A percentile compares a stretch with the other conserved stretches of the same genome.
phyloP scores from a whole-genome alignment of 2,329 filamentous ascomycete genomes.

The Verticillium nonalfalfae region DNA sequence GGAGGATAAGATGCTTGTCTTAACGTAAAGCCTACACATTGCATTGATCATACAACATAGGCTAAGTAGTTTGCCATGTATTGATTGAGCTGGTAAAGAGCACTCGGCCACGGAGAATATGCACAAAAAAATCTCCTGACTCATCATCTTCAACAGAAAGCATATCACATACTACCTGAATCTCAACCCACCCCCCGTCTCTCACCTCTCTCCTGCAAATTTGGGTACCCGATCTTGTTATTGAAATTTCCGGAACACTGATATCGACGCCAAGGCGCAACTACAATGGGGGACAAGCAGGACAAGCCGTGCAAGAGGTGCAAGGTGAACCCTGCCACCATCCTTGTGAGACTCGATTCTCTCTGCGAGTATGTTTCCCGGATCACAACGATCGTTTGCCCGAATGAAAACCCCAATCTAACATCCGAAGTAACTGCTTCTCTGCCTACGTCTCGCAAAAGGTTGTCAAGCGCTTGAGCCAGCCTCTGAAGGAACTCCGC shows the following conservation, averaged over 20 bases:
- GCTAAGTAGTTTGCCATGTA: too few species aligned
- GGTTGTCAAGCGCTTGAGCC: conserved; percentile 63
- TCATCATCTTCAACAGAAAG: neutral
- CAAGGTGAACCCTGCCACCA: conserved; percentile 10
- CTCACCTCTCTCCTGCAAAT: neutral
- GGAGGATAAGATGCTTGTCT: too few species aligned
- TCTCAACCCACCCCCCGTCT: neutral
- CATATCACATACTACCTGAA: neutral
- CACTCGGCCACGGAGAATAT: neutral
- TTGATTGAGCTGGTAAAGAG: too few species aligned
- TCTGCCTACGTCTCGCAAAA: conserved; percentile 72
- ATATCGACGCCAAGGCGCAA: too few species aligned
- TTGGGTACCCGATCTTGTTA: too few species aligned
- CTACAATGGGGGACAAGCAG: conserved; percentile 5
- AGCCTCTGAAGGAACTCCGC: conserved; percentile 42
- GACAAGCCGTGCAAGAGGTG: conserved; percentile 14
- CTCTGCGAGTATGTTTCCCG: conserved; percentile 16
- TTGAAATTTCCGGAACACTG: too few species aligned
- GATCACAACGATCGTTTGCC: conserved; percentile 1
- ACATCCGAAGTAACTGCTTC: conserved; percentile 56
- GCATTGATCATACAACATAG: too few species aligned
- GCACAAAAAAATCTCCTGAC: neutral
- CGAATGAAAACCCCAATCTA: conserved; percentile 4
- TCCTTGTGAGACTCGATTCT: conserved; percentile 15
- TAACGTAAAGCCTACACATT: too few species aligned